These are phyloP conservation scores for Aspergillus brunneoviolaceus DNA, from an alignment of 2,329 filamentous ascomycete species.

Conservation along the genomic window DNA sequence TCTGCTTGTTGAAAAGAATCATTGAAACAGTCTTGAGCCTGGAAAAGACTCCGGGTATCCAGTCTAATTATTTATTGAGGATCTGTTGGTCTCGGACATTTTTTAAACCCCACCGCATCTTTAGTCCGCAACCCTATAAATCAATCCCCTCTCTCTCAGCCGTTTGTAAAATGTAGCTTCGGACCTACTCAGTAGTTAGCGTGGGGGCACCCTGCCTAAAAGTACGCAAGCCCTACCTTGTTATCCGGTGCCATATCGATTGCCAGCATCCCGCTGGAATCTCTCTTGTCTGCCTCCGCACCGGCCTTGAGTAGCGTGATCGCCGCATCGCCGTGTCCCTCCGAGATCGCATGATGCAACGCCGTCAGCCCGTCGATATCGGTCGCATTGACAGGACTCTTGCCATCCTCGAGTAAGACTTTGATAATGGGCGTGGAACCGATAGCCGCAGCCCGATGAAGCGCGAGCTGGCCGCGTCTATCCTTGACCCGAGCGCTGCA, in stretches of 20 bases:
- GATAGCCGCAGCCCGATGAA: conserved; percentile 88
- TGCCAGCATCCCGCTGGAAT: conserved; percentile 67
- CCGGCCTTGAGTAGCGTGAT: conserved; percentile 79
- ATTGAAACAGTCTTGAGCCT: not conserved
- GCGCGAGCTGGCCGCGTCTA: conserved; percentile 79
- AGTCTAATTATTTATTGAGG: not conserved
- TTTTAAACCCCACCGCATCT: not conserved
- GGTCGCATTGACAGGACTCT: conserved; percentile 78
- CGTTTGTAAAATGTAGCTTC: conserved; percentile 71
- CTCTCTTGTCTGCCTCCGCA: conserved; percentile 76
- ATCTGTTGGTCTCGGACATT: not conserved
- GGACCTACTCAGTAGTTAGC: conserved; percentile 53
- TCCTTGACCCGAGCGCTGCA: conserved; percentile 81
- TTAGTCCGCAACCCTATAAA: conserved; percentile 30
- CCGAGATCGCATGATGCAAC: conserved; percentile 70
- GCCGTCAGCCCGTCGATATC: conserved; percentile 83
- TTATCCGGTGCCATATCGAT: conserved; percentile 83
- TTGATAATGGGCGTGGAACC: conserved; percentile 86
- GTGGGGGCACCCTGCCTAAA: not conserved
- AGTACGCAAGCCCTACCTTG: conserved; percentile 58
- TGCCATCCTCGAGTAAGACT: conserved; percentile 69
- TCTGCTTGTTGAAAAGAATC: conserved; percentile 1
- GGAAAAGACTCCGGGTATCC: conserved; percentile 12
- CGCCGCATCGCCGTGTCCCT: conserved; percentile 74
- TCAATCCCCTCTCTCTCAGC: conserved; percentile 85